Percentiles rank a stretch among this genome's conserved stretches.
Conservation (phyloP, 176 grass and related monocot genomes). For the Oryza rufipogon region DNA sequence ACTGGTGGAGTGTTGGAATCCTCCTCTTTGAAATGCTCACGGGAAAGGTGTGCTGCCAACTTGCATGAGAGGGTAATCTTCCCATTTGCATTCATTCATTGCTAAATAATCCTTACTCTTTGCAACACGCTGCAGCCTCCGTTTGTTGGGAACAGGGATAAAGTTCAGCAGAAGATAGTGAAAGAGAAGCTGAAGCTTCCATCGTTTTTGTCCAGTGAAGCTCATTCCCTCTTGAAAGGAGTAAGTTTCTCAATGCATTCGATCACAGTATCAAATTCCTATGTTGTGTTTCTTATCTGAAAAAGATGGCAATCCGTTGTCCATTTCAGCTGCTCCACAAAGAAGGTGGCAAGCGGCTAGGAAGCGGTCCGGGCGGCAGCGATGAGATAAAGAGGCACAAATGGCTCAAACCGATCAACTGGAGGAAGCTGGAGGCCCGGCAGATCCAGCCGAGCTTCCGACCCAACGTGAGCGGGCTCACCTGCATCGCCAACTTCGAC, state of each 20-base stretch:
- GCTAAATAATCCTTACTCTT: slow-evolving; percentile 13
- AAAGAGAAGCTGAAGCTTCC: slow-evolving; percentile 93
- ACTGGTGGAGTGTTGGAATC: slow-evolving; percentile 99
- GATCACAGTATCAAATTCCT: neutral
- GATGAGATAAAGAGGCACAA: slow-evolving; percentile 91
- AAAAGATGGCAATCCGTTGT: neutral
- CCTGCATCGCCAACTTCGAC: slow-evolving; percentile 86
- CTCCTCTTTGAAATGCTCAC: slow-evolving; percentile 99
- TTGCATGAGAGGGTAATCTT: neutral
- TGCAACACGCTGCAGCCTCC: slow-evolving; percentile 62
- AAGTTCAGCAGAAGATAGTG: slow-evolving; percentile 89
- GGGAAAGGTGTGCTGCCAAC: slow-evolving; percentile 60
- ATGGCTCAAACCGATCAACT: slow-evolving; percentile 92
- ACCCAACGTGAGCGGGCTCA: slow-evolving; percentile 61
- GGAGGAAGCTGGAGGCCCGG: slow-evolving; percentile 78
- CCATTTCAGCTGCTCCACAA: slow-evolving; percentile 75
- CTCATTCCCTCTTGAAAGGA: slow-evolving; percentile 93
- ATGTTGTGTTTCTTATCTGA: neutral
- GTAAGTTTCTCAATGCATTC: slow-evolving; percentile 53
- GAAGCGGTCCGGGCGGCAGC: slow-evolving; percentile 52
- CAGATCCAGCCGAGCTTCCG: slow-evolving; percentile 88
- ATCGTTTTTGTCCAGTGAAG: slow-evolving; percentile 80
- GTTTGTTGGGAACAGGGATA: slow-evolving; percentile 77
- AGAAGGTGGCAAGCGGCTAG: slow-evolving; percentile 74
- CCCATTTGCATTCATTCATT: neutral